These are phyloP conservation scores for Penicillium bovifimosum DNA, from an alignment of 495 filamentous ascomycete genomes.

Conservation along the genomic window DNA sequence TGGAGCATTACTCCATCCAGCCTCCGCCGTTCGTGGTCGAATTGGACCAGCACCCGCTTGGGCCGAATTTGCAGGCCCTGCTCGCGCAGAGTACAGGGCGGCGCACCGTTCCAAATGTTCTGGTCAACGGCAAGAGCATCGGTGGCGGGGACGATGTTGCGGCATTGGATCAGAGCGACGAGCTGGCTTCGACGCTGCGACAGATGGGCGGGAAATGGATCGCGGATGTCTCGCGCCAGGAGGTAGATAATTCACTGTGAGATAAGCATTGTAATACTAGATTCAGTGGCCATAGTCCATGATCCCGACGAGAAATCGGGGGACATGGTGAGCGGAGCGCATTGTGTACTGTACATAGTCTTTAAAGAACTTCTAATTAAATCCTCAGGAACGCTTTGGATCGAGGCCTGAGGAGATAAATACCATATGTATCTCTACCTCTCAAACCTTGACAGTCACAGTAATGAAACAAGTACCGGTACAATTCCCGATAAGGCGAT, in stretches of 20 bases:
- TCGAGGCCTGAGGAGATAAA: neutral
- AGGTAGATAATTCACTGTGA: slow-evolving; percentile 7
- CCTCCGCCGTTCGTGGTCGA: slow-evolving; percentile 86
- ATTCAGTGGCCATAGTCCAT: neutral
- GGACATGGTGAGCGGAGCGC: neutral
- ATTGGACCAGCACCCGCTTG: slow-evolving; percentile 75
- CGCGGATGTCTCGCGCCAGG: slow-evolving; percentile 39
- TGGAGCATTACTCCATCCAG: slow-evolving; percentile 74
- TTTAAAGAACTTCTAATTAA: neutral
- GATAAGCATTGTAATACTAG: neutral
- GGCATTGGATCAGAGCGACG: slow-evolving; percentile 62
- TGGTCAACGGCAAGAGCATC: slow-evolving; percentile 82
- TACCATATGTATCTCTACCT: slow-evolving; percentile 1
- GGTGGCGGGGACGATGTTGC: slow-evolving; percentile 86
- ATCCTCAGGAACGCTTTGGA: neutral
- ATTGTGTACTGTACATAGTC: slow-evolving; percentile 3
- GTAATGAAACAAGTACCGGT: neutral
- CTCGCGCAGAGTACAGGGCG: slow-evolving; percentile 70
- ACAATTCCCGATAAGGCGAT: slow-evolving; percentile 3
- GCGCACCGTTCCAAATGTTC: slow-evolving; percentile 83
- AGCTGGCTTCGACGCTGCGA: slow-evolving; percentile 65
- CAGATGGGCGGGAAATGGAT: slow-evolving; percentile 67
- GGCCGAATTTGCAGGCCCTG: slow-evolving; percentile 60
- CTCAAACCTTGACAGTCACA: neutral
- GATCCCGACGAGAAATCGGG: neutral